Conservation (phyloP, 768 basidiomycete species). For the Lactarius hatsudake region DNA sequence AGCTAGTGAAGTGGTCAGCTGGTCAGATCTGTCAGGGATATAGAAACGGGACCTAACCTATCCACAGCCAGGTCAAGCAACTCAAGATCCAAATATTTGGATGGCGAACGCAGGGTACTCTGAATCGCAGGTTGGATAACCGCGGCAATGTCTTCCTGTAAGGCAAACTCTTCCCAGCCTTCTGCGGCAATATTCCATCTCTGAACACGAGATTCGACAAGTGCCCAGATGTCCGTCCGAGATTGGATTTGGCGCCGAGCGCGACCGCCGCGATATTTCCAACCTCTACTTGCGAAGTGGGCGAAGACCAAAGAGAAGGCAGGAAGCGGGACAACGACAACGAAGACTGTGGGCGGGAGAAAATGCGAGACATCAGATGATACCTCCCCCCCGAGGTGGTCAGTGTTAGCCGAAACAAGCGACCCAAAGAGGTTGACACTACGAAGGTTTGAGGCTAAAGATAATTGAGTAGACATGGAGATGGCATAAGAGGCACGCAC, state of each 20-base stretch:
- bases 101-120: constrained; percentile 39
- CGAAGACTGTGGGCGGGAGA: constrained; percentile 52
- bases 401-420: constrained; percentile 60
- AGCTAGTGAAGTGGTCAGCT: constrained; percentile 32
- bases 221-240: constrained; percentile 60
- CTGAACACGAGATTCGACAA: constrained; percentile 66
- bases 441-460: constrained; percentile 62
- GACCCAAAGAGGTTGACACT: constrained; percentile 64
- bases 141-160: constrained; percentile 55
- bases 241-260: constrained; percentile 43
- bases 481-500: constrained; percentile 40
- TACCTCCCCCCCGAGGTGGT: constrained; percentile 69
- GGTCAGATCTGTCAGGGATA: neutral
- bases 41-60: constrained; percentile 39
- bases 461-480: constrained; percentile 7
- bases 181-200: constrained; percentile 66
- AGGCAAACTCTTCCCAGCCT: constrained; percentile 64
- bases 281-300: constrained; percentile 42
- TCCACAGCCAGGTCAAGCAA: constrained; percentile 66
- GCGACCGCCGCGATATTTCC: constrained; percentile 68
- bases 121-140: constrained; percentile 49
- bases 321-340: constrained; percentile 45
- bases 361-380: constrained; percentile 55
- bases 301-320: constrained; percentile 44
- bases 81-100: constrained; percentile 62